phyloP scores from a whole-genome alignment of 2,329 filamentous ascomycete genomes.

The Verticillium tricorpus region DNA sequence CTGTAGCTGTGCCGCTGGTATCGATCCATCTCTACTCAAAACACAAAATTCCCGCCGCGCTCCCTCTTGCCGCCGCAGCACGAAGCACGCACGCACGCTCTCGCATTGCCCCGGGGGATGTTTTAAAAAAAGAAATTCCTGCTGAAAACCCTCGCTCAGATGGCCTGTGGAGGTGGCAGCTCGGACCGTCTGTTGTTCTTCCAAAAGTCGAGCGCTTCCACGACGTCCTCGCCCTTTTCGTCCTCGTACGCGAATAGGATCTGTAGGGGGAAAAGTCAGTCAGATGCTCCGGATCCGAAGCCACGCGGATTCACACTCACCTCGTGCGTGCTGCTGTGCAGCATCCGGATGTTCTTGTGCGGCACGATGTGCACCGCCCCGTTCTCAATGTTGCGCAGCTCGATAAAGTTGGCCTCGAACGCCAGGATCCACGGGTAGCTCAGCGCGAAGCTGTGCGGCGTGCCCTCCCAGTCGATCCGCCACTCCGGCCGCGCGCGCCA shows the following conservation, averaged over 20 bases:
- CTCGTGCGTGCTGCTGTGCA: conserved; percentile 96
- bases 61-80: background rate
- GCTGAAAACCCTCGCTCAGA: background rate
- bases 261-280: conserved; percentile 37
- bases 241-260: conserved; percentile 98
- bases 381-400: conserved; percentile 92
- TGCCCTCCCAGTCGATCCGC: conserved; percentile 97
- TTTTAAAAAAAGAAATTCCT: background rate
- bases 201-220: conserved; percentile 97
- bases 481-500: conserved; percentile 96
- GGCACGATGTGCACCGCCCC: conserved; percentile 94
- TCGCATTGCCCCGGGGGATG: background rate
- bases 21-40: background rate
- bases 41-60: background rate
- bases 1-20: background rate
- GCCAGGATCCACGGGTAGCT: conserved; percentile 96
- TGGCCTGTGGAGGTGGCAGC: conserved; percentile 12
- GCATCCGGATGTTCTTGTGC: conserved; percentile 93
- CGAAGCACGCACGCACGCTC: conserved; percentile 1
- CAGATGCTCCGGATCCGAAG: no score
- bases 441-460: conserved; percentile 84
- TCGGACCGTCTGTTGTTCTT: conserved; percentile 57
- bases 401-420: conserved; percentile 96
- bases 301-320: conserved; percentile 44
- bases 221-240: conserved; percentile 85